These are phyloP conservation scores for Haematococcus sp. DNA, from an alignment of 139 green algal genomes.

Conservation along the genomic window DNA sequence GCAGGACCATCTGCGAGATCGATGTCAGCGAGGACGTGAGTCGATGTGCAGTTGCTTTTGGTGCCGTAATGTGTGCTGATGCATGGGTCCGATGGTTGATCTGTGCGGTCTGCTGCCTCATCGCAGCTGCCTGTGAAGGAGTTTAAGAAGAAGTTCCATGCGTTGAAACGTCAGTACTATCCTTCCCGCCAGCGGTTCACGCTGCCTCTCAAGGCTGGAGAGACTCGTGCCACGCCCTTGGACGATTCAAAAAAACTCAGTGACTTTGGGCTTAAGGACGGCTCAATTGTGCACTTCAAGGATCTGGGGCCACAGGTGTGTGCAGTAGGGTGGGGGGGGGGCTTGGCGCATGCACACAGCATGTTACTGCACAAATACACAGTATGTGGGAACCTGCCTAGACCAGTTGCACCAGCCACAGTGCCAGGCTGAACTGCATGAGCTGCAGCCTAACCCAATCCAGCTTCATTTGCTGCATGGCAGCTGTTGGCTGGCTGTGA, in stretches of 20 bases:
- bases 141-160: slow-evolving; percentile 73
- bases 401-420: background rate
- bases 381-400: background rate
- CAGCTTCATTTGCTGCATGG: background rate
- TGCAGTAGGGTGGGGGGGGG: background rate
- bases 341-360: background rate
- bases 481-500: too few species aligned
- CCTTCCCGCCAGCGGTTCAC: slow-evolving; percentile 74
- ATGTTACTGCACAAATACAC: background rate
- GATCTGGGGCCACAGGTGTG: slow-evolving; percentile 86
- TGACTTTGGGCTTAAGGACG: slow-evolving; percentile 64
- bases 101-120: background rate
- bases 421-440: background rate
- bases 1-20: slow-evolving; percentile 43
- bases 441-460: background rate
- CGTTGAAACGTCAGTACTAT: slow-evolving; percentile 52
- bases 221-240: slow-evolving; percentile 61
- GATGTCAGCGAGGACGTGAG: slow-evolving; percentile 30
- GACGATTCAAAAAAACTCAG: slow-evolving; percentile 55
- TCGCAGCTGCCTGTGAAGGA: slow-evolving; percentile 76
- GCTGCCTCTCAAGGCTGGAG: slow-evolving; percentile 57
- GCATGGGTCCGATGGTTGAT: background rate
- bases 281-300: slow-evolving; percentile 81
- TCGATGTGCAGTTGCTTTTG: background rate
- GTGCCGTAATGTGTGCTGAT: too few species aligned